Base-by-base conservation (phyloP, 176 grass and related monocot genomes). In the Aegilops umbellulata region DNA sequence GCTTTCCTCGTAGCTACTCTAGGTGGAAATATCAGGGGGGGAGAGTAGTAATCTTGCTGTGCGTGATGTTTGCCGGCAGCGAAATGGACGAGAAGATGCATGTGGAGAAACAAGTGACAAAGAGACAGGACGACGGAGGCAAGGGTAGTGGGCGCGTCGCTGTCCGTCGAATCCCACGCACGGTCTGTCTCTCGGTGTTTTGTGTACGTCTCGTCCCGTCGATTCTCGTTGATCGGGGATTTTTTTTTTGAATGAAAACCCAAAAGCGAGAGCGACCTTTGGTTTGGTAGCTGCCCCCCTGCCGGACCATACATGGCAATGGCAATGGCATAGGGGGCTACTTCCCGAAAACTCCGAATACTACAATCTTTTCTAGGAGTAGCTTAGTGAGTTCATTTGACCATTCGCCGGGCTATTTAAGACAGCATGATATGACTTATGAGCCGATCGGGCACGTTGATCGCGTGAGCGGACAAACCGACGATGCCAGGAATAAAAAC, bases 101-200 rank as follows among this genome's bases (percentile, higher is more conserved):
- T 73, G 69, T 42, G 32, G 9, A 46, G 25, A 73, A 49, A 27
- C 39, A 7, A 47, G 13, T 0, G 70, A 26, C 39, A 20, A 65
- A 32, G 9, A 17, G 39, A 44, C 25, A 25, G 10, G 58, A 27
- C 15, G 24, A 65, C 19, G 2, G 10, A 65, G 22, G 5, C 23
- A 17, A 15, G 38, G 53, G 53, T 60, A 36, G 55, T 61, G 55
- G 27, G 31, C 1, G 8, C 14, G 22, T 79, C 58, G 36, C 4
- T 65, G 38, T 80, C 78, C 60, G 9, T 16, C 25, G 24, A 74
- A 74, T 39, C 77, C 36, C 78, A 46, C 78, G 35, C 78, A 46
- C 78, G 35, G 35, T 19, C 69, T 42, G 69, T 46, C n/a, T 46
- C 69, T 42, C 15, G 15, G 60, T 65, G 60, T 29, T 22, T 31